Evolutionary conservation across 768 basidiomycete genomes (phyloP), one percentile per base, ranked within the genome.

Genomic region (Tylopilus plumbeoviolaceoides): DNA sequence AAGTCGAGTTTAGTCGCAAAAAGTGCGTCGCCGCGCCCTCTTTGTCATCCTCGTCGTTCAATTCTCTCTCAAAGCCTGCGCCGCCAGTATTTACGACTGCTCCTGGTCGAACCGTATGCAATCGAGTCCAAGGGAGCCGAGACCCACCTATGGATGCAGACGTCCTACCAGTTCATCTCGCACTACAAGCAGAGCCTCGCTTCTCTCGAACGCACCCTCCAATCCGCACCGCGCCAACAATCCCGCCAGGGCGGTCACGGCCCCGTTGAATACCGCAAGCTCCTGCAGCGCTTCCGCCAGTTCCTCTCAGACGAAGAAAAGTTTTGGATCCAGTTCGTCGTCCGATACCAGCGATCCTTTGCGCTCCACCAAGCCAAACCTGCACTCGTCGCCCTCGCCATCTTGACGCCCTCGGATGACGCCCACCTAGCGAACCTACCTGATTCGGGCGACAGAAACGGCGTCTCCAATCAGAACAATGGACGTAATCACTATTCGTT

Each of bases 61-160:
- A 0, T 20, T 4, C 38, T 39, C 15, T 18, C 38, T 18, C 38
- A 39, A n/a, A 91, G 89, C 64, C 76, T 91, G 51, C 81, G 89
- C 47, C 79, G 82, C 49, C 80, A 79, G 40, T 84, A 89, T 66
- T 74, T 91, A 46, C 80, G 76, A 43, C 74, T 91, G 35, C 76
- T 92, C 18, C 78, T 91, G 57, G 67, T 82, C 20, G 75, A 88
- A 63, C 85, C 89, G 2, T 81, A 79, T 61, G 77, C 86, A 40
- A 79, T 77, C 45, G 88, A 91, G 68, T 83, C 85, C 44, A 84
- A 85, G 64, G 87, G 91, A 72, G 82, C 81, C 39, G 89, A 93
- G 65, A 88, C 80, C 28, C 84, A 88, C 58, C 78, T 95, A 9
- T 95, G 93, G 92, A 90, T 93, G 83, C 87, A 91, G 65, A 95